Percentiles rank a stretch among this genome's conserved stretches.
phyloP scores from a whole-genome alignment of 768 basidiomycete species.

The Mycena leptocephala region DNA sequence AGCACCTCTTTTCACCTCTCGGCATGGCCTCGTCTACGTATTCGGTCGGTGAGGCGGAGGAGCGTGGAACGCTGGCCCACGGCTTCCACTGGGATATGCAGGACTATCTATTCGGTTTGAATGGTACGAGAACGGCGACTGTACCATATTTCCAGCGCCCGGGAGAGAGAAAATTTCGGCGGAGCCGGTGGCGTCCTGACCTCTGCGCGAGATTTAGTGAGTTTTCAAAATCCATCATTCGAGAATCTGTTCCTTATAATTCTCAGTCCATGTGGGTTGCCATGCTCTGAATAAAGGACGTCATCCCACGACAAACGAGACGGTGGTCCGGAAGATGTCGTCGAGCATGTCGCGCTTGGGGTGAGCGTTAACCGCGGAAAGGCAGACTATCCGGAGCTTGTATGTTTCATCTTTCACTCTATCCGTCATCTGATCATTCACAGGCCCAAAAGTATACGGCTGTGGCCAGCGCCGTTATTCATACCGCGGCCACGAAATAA shows the following conservation, averaged over 20 bases:
- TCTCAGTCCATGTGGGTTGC: conserved; percentile 53
- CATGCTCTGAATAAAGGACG: conserved; percentile 58
- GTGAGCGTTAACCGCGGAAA: conserved; percentile 52
- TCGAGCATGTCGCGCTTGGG: too few species aligned
- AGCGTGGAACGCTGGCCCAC: too few species aligned
- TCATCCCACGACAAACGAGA: conserved; percentile 56
- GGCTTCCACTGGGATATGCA: conserved; percentile 55
- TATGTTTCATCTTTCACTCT: not conserved
- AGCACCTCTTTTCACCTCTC: too few species aligned
- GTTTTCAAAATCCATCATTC: not conserved
- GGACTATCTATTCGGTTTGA: conserved; percentile 45
- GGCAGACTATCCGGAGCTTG: conserved; percentile 56
- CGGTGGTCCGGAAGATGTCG: conserved; percentile 53
- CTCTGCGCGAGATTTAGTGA: conserved; percentile 59
- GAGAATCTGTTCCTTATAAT: conserved; percentile 5
- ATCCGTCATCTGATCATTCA: too few species aligned
- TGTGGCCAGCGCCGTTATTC: too few species aligned
- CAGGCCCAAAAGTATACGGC: too few species aligned
- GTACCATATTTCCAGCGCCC: too few species aligned
- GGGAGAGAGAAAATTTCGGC: too few species aligned
- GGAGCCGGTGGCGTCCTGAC: conserved; percentile 59
- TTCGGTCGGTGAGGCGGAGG: too few species aligned
- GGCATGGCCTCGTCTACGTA: too few species aligned
- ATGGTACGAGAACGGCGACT: conserved; percentile 51
- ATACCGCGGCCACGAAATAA: too few species aligned